Percentiles rank a stretch among this genome's conserved stretches.
phyloP scores from a whole-genome alignment of 345 rosid genomes.

The Salix arbutifolia region DNA sequence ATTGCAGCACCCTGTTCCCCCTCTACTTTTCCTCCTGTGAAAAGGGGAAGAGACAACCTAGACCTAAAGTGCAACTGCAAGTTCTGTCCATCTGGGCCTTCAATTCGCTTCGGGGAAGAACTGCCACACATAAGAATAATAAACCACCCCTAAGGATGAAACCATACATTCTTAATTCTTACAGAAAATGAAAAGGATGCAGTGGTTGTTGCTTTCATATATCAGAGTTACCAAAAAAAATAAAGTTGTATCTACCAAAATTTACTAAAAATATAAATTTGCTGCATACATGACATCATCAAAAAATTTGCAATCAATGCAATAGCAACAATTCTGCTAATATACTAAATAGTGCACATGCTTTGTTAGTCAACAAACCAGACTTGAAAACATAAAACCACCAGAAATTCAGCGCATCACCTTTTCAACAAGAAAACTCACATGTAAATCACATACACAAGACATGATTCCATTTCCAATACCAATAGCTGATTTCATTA shows the following conservation, averaged over 20 bases:
- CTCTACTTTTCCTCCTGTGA: constrained; percentile 95
- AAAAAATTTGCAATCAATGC: neutral
- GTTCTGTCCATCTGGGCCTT: constrained; percentile 81
- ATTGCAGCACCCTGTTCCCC: constrained; percentile 98
- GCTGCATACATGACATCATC: neutral
- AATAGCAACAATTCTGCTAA: neutral
- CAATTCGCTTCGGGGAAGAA: constrained; percentile 82
- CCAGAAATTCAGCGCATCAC: neutral
- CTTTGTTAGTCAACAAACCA: neutral
- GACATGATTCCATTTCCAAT: neutral
- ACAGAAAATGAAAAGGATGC: neutral
- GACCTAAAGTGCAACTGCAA: constrained; percentile 76
- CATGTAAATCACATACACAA: neutral
- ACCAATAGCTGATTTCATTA: neutral
- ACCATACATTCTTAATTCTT: neutral
- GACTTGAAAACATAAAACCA: neutral
- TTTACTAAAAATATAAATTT: neutral
- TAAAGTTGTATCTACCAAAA: neutral
- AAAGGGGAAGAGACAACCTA: constrained; percentile 92
- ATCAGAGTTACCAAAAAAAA: neutral
- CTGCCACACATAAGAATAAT: constrained; percentile 28
- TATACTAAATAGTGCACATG: neutral
- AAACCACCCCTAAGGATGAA: neutral
- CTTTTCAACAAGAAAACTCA: neutral
- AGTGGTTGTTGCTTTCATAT: neutral